Evolutionary conservation across 75 land plant species (phyloP), one percentile per base, ranked within the genome.

Genomic region (Selaginella moellendorffii): DNA sequence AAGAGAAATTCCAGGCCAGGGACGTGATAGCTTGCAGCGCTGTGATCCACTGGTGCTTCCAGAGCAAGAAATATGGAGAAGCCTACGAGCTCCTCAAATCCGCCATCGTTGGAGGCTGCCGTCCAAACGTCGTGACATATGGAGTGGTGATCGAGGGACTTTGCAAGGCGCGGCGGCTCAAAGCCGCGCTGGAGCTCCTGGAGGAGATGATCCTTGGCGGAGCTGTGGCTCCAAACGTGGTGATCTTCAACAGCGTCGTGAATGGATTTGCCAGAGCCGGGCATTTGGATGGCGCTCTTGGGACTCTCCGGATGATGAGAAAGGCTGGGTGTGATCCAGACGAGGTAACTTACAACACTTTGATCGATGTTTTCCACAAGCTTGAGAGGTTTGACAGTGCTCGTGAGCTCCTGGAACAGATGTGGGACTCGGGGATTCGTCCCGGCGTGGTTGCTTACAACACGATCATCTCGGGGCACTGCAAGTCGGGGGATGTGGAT

Each of bases 101-200:
- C n/a, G n/a, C n/a, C n/a, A n/a, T n/a, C n/a, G n/a, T n/a, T n/a
- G n/a, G n/a, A n/a, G 83, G 83, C 1, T 73, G 77, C 31, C 63
- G 69, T 30, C 81, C 86, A 9, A 85, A 85, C 69, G 53, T 78
- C 53, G 79, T 83, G 14, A 80, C 89, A 10, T 80, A 80, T 30
- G 82, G 82, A 60, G 68, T 69, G n/a, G 27, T 85, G 29, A 31
- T 85, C 56, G 72, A 80, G 69, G 74, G 71, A 53, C 78, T 53
- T 31, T 85, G 83, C 72, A 65, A 78, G 28, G 59, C 68, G 64
- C 56, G 36, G 1, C 68, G 64, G 74, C 29, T 85, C 54, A 53
- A 73, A 24, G 70, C 75, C 53, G 83, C 86, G 0, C 68, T 66
- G 64, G 73, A 68, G 59, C 68, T 83, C 31, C 59, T 56, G 84